Conservation (phyloP, 1,284 basidiomycete genomes). For the Rhodotorula sp. region DNA sequence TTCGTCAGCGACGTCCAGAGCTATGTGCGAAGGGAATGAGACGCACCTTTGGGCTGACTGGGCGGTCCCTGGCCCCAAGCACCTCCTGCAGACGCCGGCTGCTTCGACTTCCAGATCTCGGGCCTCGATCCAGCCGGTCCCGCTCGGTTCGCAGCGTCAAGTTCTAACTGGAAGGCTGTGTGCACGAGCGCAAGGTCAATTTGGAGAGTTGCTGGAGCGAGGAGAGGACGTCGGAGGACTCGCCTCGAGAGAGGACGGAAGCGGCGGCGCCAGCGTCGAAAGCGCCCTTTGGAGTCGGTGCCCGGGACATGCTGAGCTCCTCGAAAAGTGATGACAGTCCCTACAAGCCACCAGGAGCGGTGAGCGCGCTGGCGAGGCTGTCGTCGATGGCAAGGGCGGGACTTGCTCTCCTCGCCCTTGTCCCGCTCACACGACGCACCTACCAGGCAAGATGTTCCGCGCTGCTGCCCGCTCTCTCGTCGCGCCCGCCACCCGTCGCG, state of each 20-base stretch:
- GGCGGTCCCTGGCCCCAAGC: slow-evolving; percentile 6
- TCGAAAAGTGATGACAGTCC: background rate
- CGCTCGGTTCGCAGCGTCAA: slow-evolving; percentile 15
- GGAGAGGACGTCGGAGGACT: background rate
- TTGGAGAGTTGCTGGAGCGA: background rate
- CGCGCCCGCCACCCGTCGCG: slow-evolving; percentile 16
- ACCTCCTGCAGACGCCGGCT: slow-evolving; percentile 1
- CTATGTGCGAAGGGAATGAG: no score
- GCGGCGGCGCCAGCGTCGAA: slow-evolving; percentile 1
- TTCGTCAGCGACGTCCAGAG: background rate
- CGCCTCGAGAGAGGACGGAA: slow-evolving; percentile 6
- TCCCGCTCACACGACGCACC: background rate
- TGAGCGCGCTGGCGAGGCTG: no score
- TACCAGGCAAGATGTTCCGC: slow-evolving; percentile 31
- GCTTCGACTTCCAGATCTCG: slow-evolving; percentile 13
- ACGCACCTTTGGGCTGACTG: slow-evolving; percentile 19
- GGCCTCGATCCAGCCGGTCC: background rate
- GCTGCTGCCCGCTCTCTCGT: slow-evolving; percentile 32
- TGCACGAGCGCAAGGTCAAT: background rate
- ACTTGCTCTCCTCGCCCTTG: background rate
- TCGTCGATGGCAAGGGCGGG: background rate
- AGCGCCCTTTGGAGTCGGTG: background rate
- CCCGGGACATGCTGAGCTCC: slow-evolving; percentile 1
- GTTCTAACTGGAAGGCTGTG: slow-evolving; percentile 21
- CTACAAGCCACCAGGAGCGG: background rate